phyloP scores from a whole-genome alignment of 1,284 basidiomycete species.

The Moesziomyces antarcticus region DNA sequence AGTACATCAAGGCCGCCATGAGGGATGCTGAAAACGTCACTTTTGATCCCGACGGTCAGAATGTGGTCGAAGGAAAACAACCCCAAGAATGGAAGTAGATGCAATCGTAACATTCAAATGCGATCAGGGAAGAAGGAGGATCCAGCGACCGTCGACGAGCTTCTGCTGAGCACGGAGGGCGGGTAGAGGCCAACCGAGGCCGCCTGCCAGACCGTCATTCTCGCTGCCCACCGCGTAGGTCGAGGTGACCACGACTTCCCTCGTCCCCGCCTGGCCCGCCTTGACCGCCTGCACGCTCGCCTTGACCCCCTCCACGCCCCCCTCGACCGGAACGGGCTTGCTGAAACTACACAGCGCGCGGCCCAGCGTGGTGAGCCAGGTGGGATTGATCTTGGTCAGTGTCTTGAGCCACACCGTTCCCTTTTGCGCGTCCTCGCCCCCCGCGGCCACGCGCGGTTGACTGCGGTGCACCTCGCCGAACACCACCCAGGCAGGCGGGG shows the following conservation, averaged over 20 bases:
- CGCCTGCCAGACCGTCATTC: slow-evolving; percentile 49
- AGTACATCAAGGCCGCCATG: slow-evolving; percentile 82
- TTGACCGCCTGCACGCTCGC: slow-evolving; percentile 33
- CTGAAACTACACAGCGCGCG: slow-evolving; percentile 85
- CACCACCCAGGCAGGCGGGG: slow-evolving; percentile 86
- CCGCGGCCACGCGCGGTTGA: slow-evolving; percentile 65
- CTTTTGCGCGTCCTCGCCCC: slow-evolving; percentile 8
- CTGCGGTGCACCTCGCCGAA: slow-evolving; percentile 75
- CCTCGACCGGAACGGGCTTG: slow-evolving; percentile 72
- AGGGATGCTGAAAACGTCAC: slow-evolving; percentile 80
- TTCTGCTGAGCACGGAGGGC: slow-evolving; percentile 58
- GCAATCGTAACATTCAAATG: too few relatives aligned
- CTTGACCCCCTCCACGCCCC: slow-evolving; percentile 17
- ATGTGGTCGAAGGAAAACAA: slow-evolving; percentile 74
- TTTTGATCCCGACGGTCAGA: slow-evolving; percentile 81
- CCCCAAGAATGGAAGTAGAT: slow-evolving; percentile 37
- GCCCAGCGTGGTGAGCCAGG: slow-evolving; percentile 87
- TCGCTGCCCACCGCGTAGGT: slow-evolving; percentile 61
- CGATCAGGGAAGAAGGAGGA: slow-evolving; percentile 24
- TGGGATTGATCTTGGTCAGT: slow-evolving; percentile 76
- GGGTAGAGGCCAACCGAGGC: slow-evolving; percentile 63
- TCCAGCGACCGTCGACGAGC: slow-evolving; percentile 60
- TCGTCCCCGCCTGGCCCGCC: slow-evolving; percentile 17
- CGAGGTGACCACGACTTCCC: slow-evolving; percentile 56
- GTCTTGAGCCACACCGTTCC: slow-evolving; percentile 59